Conservation (phyloP, 768 basidiomycete species). For the Podaxis carcinomalis region DNA sequence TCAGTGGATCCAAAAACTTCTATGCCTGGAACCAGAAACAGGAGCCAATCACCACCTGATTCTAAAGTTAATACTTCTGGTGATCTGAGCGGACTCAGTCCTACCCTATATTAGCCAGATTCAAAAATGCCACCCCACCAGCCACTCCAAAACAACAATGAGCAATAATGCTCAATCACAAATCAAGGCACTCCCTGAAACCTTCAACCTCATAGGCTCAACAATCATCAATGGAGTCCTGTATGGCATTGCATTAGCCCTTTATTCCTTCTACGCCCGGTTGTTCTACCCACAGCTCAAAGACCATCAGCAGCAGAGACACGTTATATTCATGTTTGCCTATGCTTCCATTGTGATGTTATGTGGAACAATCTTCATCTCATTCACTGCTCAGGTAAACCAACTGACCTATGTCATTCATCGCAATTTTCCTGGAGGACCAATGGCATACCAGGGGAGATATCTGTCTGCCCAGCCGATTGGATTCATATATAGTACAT, state of each 20-base stretch:
- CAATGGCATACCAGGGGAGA: neutral
- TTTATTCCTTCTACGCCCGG: neutral
- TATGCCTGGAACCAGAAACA: no score
- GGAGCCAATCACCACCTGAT: no score
- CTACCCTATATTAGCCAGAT: no score
- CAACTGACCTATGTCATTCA: neutral
- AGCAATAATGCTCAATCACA: no score
- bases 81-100: no score
- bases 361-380: neutral
- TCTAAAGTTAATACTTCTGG: no score
- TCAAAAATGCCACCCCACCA: no score
- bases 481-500: neutral
- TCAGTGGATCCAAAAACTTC: no score
- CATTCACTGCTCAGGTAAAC: neutral
- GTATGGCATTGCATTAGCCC: neutral
- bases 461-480: neutral
- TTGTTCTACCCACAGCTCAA: neutral
- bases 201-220: neutral
- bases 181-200: neutral
- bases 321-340: neutral
- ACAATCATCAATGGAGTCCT: neutral
- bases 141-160: no score
- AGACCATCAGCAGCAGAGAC: neutral
- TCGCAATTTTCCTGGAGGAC: neutral
- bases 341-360: neutral